Base-by-base conservation (phyloP, 2,329 filamentous ascomycete genomes). In the Emergomyces orientalis region DNA sequence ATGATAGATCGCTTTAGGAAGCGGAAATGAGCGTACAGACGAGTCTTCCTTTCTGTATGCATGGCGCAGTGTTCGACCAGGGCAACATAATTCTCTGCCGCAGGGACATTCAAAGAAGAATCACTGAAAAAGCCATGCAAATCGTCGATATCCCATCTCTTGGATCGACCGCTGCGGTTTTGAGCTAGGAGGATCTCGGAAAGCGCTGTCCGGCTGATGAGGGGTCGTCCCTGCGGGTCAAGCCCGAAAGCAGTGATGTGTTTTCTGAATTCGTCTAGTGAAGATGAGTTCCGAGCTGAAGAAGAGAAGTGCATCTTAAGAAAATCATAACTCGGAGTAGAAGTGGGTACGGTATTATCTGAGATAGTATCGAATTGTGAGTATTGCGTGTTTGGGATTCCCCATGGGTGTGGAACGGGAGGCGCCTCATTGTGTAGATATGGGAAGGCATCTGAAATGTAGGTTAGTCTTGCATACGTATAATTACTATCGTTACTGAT, bases 51-150 rank as follows among this genome's bases (percentile, higher is more conserved):
- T 39, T 63, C 57, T 43, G 69, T 67, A 4, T 65, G 62, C n/a
- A 62, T 63, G 30, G 66, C 57, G 45, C 73, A 68, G 60, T 71
- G 57, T 30, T 73, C 62, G 19, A 76, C 67, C 11, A 71, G 66
- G 5, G 65, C 63, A 17, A 70, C 57, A 59, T 75, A 76, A 64
- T 77, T 77, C 1, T 71, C 69, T 6, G 75, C 71, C 7, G 72
- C 73, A 9, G 65, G 65, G 8, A 71, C 68, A 62, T 78, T 78
- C 43, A 78, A 59, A 19, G 66, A 70, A 0, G 72, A 69, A 60
- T 78, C 75, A 55, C 72, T 69, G 49, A 78, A 58, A 56, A 77
- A 77, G 9, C 63, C 55, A 27, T 73, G 57, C 1, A 71, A 64
- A 49, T 76, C 71, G 5, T 65, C 52, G n/a, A 67, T 41, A 58